Conservation (phyloP, 768 basidiomycete genomes). For the Suillus decipiens region DNA sequence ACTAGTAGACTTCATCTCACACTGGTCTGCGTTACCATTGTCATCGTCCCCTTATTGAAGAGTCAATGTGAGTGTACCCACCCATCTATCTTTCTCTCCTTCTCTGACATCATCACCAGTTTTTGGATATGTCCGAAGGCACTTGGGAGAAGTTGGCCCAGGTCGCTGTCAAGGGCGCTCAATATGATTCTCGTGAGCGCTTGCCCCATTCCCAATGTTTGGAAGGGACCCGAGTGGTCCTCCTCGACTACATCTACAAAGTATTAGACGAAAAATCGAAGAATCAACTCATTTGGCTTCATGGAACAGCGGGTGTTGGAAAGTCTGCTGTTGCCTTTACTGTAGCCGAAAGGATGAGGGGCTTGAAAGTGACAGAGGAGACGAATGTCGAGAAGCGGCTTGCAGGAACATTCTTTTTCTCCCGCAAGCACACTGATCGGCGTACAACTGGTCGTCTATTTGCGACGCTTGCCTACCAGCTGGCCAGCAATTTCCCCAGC, state of each 20-base stretch:
- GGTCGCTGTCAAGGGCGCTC: not conserved
- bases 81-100: not conserved
- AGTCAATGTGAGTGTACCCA: not conserved
- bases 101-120: not conserved
- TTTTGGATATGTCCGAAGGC: not conserved
- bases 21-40: not conserved
- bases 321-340: not conserved
- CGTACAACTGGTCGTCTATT: not conserved
- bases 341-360: not conserved
- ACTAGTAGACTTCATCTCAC: not conserved
- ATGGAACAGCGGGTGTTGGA: not conserved
- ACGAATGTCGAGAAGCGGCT: not conserved
- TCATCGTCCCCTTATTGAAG: not conserved
- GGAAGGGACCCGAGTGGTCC: not conserved
- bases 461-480: not conserved
- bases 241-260: not conserved
- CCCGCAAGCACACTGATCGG: not conserved
- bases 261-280: not conserved
- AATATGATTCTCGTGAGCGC: not conserved
- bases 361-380: not conserved
- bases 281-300: not conserved
- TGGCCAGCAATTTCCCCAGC: not conserved
- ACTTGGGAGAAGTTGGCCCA: not conserved
- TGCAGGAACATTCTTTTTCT: conserved; percentile 1
- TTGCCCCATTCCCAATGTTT: not conserved